Evolutionary conservation across 2,329 filamentous ascomycete species (phyloP).

Genomic region (Fulvia fulva): DNA sequence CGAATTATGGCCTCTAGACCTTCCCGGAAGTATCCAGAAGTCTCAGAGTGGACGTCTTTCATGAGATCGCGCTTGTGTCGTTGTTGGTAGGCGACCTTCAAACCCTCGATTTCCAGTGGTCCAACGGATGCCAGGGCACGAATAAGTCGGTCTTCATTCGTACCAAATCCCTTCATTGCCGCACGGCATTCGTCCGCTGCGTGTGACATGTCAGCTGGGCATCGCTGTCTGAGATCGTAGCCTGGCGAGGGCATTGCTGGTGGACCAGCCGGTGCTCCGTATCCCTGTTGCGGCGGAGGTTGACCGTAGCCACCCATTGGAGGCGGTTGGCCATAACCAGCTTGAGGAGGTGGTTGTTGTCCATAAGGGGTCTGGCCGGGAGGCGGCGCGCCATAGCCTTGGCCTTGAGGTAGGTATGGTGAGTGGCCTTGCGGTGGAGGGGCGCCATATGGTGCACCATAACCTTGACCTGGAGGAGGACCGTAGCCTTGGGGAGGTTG

Average conservation of each 20-base stretch:
- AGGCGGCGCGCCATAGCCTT: slow-evolving; percentile 21
- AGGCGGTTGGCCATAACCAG: slow-evolving; percentile 9
- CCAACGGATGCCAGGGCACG: slow-evolving; percentile 67
- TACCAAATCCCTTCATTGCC: slow-evolving; percentile 93
- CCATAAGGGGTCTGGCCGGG: slow-evolving; percentile 16
- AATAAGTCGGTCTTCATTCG: slow-evolving; percentile 76
- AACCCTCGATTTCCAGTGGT: slow-evolving; percentile 68
- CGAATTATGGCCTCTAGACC: slow-evolving; percentile 70
- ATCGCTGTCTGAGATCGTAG: slow-evolving; percentile 68
- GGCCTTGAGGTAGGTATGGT: slow-evolving; percentile 1
- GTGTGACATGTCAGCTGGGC: slow-evolving; percentile 60
- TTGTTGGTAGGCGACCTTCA: slow-evolving; percentile 64
- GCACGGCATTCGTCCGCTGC: slow-evolving; percentile 69
- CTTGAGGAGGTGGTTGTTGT: slow-evolving; percentile 9
- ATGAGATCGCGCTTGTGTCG: slow-evolving; percentile 65
- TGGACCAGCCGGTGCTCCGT: slow-evolving; percentile 32
- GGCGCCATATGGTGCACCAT: background rate
- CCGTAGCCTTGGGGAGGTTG: slow-evolving; percentile 18
- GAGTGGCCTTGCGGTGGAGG: slow-evolving; percentile 5
- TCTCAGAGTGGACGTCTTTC: slow-evolving; percentile 73
- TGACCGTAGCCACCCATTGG: slow-evolving; percentile 1
- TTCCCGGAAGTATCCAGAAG: slow-evolving; percentile 66
- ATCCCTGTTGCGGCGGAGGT: slow-evolving; percentile 8
- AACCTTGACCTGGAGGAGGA: slow-evolving; percentile 18
- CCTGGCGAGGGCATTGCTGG: slow-evolving; percentile 67